phyloP scores from a whole-genome alignment of 768 basidiomycete species.

The Mycena albidolilacea region DNA sequence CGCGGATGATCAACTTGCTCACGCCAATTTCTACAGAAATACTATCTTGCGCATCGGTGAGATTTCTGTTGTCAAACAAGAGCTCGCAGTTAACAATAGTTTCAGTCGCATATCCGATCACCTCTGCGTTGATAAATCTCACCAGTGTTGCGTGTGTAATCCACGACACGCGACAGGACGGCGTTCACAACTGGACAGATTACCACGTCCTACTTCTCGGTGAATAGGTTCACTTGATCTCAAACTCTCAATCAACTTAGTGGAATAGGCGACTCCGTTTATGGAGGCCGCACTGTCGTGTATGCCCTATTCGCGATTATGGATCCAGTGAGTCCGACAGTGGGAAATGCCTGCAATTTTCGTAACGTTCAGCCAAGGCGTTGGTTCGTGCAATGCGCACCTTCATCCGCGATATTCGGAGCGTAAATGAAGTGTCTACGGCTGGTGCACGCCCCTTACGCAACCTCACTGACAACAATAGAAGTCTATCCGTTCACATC shows the following conservation, averaged over 20 bases:
- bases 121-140: slow-evolving; percentile 20
- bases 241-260: background rate
- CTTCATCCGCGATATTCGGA: slow-evolving; percentile 2
- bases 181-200: slow-evolving; percentile 23
- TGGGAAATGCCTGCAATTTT: background rate
- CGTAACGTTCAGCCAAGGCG: background rate
- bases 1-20: slow-evolving; percentile 7
- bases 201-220: slow-evolving; percentile 19
- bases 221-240: background rate
- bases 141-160: slow-evolving; percentile 19
- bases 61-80: background rate
- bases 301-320: slow-evolving; percentile 33
- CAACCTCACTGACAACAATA: background rate
- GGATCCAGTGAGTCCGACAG: slow-evolving; percentile 34
- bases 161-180: slow-evolving; percentile 15
- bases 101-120: slow-evolving; percentile 22
- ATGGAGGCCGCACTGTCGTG: slow-evolving; percentile 37
- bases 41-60: slow-evolving; percentile 24
- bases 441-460: slow-evolving; percentile 1
- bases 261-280: slow-evolving; percentile 29
- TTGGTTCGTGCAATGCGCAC: slow-evolving; percentile 12
- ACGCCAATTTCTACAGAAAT: slow-evolving; percentile 10
- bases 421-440: background rate
- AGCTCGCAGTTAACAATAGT: slow-evolving; percentile 10
- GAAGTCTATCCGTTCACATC: slow-evolving; percentile 2